phyloP scores from a whole-genome alignment of 805 yeast genomes.

The Phaffomyces antillensis region DNA sequence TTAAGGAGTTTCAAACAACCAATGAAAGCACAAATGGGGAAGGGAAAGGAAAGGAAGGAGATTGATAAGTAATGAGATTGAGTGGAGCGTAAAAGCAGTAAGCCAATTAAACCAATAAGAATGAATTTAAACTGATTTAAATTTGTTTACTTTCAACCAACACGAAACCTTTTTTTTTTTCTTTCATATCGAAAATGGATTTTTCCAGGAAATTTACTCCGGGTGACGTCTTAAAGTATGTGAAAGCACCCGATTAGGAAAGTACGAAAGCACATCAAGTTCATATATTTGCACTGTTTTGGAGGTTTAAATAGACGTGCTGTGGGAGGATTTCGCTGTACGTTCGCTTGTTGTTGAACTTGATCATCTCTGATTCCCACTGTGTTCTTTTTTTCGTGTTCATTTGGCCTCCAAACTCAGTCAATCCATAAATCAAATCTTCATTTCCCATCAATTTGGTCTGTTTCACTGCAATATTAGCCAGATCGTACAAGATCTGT shows the following conservation, averaged over 20 bases:
- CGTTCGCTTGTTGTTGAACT: constrained; percentile 21
- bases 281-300: too few relatives aligned
- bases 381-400: constrained; percentile 36
- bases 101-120: too few relatives aligned
- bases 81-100: too few relatives aligned
- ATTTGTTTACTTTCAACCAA: too few relatives aligned
- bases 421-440: constrained; percentile 51
- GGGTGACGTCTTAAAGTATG: background rate
- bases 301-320: constrained; percentile 9
- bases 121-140: too few relatives aligned
- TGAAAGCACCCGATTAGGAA: background rate
- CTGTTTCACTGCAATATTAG: constrained; percentile 40
- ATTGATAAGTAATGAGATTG: too few relatives aligned
- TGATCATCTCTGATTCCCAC: constrained; percentile 50
- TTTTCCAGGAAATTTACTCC: too few relatives aligned
- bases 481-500: constrained; percentile 65
- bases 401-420: constrained; percentile 52
- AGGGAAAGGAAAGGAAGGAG: background rate
- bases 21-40: background rate
- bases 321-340: constrained; percentile 30
- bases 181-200: too few relatives aligned
- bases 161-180: too few relatives aligned
- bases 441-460: constrained; percentile 48
- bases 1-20: background rate
- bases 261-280: background rate